Conservation (phyloP, 2,329 filamentous ascomycete species). For the Akanthomyces uredinophilus region DNA sequence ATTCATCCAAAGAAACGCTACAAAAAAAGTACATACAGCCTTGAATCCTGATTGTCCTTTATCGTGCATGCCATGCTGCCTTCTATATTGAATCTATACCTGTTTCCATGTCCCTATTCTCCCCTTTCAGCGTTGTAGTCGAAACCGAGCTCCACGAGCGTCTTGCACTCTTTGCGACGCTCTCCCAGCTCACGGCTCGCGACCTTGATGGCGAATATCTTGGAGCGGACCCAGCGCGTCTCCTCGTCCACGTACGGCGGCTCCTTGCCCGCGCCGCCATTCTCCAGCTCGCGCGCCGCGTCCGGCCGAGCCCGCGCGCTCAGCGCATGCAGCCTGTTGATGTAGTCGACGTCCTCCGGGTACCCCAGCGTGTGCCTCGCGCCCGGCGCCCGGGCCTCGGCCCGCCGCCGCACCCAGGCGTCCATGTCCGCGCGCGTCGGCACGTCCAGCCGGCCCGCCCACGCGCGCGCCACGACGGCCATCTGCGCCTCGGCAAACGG, state of each 20-base stretch:
- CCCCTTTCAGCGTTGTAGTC: conserved; percentile 17
- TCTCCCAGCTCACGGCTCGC: conserved; percentile 33
- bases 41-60: not conserved
- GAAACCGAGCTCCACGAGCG: conserved; percentile 34
- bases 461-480: conserved; percentile 61
- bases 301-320: conserved; percentile 33
- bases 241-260: conserved; percentile 37
- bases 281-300: conserved; percentile 25
- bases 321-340: conserved; percentile 52
- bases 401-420: conserved; percentile 53
- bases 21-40: not conserved
- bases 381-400: conserved; percentile 33
- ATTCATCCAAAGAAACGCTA: not conserved
- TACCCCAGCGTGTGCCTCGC: conserved; percentile 38
- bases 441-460: conserved; percentile 54
- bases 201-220: conserved; percentile 37
- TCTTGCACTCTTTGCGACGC: conserved; percentile 28
- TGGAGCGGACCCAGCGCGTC: conserved; percentile 34
- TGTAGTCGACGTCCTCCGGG: conserved; percentile 54
- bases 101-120: not conserved
- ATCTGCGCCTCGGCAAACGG: conserved; percentile 64
- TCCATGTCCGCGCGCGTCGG: conserved; percentile 54
- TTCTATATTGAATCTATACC: too few relatives aligned
- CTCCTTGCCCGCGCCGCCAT: conserved; percentile 32
- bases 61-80: too few relatives aligned